A percentile compares a stretch with the other conserved stretches of the same genome.
phyloP scores from a whole-genome alignment of 176 grass and related monocot genomes.

The Rhynchospora breviuscula region DNA sequence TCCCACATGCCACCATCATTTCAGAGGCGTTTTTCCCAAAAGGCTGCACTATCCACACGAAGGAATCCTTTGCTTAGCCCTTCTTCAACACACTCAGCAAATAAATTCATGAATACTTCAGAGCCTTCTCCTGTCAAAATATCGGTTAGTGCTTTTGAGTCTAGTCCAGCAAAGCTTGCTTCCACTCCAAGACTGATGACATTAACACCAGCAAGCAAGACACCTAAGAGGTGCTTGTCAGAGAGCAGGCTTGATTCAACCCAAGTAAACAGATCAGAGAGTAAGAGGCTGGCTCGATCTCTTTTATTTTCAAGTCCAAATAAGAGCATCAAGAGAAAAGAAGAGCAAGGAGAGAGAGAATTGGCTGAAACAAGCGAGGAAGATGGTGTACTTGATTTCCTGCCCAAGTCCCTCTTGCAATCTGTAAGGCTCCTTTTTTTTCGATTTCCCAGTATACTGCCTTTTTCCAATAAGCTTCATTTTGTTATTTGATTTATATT shows the following conservation, averaged over 20 bases:
- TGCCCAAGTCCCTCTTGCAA: conserved; percentile 59
- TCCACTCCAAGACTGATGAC: conserved; percentile 63
- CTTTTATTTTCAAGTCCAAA: conserved; percentile 70
- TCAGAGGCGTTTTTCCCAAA: conserved; percentile 53
- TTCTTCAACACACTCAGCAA: not conserved
- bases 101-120: not conserved
- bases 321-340: conserved; percentile 33
- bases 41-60: not conserved
- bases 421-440: conserved; percentile 41
- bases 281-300: conserved; percentile 45
- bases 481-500: not conserved
- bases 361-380: not conserved
- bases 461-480: not conserved
- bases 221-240: conserved; percentile 44
- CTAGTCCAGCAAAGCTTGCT: conserved; percentile 57
- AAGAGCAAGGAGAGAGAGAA: conserved; percentile 21
- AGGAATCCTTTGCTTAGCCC: not conserved
- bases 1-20: conserved; percentile 61
- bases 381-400: conserved; percentile 52
- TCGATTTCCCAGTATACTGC: not conserved
- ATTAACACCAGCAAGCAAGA: conserved; percentile 43
- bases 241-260: conserved; percentile 22
- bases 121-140: conserved; percentile 2
- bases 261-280: conserved; percentile 19
- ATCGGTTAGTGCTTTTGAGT: conserved; percentile 22